Conservation (phyloP, 164 flowering plant species). For the Buxus sempervirens region DNA sequence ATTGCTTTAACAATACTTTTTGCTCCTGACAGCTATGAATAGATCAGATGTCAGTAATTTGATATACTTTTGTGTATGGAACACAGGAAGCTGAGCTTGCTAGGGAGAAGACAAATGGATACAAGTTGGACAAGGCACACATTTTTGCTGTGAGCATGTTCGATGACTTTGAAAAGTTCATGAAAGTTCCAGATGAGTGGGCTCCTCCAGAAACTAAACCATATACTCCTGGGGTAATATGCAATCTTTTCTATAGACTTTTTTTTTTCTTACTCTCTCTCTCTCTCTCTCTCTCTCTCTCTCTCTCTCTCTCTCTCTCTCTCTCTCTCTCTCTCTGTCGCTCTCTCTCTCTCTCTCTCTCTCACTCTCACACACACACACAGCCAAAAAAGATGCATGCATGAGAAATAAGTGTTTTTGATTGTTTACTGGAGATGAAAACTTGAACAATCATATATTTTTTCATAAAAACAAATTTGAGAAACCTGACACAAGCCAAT, state of each 20-base stretch:
- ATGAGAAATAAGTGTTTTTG: too few species aligned
- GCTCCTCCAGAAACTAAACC: slow-evolving; percentile 86
- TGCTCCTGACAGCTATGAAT: too few species aligned
- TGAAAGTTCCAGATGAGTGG: slow-evolving; percentile 97
- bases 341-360: neutral
- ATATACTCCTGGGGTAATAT: slow-evolving; percentile 70
- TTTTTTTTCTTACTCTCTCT: neutral
- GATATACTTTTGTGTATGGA: neutral
- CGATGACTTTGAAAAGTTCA: slow-evolving; percentile 81
- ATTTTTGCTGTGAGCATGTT: slow-evolving; percentile 82
- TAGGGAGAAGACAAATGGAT: slow-evolving; percentile 77
- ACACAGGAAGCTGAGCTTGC: slow-evolving; percentile 92
- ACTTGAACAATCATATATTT: too few species aligned
- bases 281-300: neutral
- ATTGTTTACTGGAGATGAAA: too few species aligned
- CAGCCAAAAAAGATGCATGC: too few species aligned
- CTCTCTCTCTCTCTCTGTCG: neutral
- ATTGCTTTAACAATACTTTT: neutral
- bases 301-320: neutral
- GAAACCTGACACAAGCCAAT: too few species aligned
- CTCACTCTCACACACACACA: too few species aligned
- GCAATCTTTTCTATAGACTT: neutral
- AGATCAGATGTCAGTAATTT: neutral
- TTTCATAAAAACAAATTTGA: too few species aligned
- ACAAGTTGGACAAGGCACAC: slow-evolving; percentile 82